Evolutionary conservation across 345 rosid species (phyloP), one percentile per base, ranked within the genome.

Genomic region (Lenwebbia sp.): DNA sequence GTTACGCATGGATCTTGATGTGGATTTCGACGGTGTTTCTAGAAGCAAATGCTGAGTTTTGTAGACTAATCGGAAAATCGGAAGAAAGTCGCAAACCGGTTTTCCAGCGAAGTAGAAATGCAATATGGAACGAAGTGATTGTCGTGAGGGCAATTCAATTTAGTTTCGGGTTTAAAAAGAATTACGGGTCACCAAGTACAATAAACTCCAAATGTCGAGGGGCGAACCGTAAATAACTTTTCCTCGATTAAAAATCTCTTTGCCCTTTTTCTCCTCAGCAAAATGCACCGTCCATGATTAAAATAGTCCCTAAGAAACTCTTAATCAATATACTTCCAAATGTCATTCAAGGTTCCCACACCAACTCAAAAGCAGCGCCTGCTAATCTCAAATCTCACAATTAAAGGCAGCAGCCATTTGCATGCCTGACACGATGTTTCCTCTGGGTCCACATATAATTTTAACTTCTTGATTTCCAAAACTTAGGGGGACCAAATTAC

Each of bases 41-140:
- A 15, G 23, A 33, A 33, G 19, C 19, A 15, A 62, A 62, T 28
- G 40, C 19, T 14, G 33, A 60, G 30, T 60, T 28, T 13, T 7
- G 22, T 14, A 2, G 33, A 60, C 14, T 60, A 37, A 13, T 60
- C 10, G 28, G 7, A 13, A 60, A 60, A 60, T 28, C 10, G 2
- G 30, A 60, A 60, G 40, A 30, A 28, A 62, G 23, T 62, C 8
- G 11, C 6, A 17, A 17, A 8, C 0, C 1, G 9, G 33, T 8
- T 30, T 30, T 30, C 3, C 2, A 17, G 13, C 21, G 3, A 4
- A 33, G 76, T 65, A 33, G 22, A 19, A 19, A 54, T 19, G 19
- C 23, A 6, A 19, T 6, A 21, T 3, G 56, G 56, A 54, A 33
- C 1, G 41, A 0, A 33, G 7, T 0, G 44, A 0, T 65, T 0